phyloP scores from a whole-genome alignment of 164 flowering plant genomes.

The Brasenia schreberi region DNA sequence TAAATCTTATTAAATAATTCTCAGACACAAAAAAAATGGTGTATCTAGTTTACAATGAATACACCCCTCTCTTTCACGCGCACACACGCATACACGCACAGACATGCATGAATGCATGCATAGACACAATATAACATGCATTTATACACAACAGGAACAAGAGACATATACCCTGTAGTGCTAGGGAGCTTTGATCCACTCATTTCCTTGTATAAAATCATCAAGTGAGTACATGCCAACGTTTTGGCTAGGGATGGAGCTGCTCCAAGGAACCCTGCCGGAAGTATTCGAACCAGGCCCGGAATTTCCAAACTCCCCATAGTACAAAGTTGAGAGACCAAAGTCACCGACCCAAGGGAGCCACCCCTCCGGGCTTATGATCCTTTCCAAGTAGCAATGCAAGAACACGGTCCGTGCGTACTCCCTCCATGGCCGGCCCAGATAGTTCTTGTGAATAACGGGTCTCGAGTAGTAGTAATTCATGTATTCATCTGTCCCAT shows the following conservation, averaged over 20 bases:
- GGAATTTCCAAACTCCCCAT: conserved; percentile 56
- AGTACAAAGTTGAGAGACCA: conserved; percentile 54
- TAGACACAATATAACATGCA: too few relatives aligned
- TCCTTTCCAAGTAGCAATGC: conserved; percentile 26
- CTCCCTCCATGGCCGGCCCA: conserved; percentile 95
- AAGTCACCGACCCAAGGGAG: conserved; percentile 66
- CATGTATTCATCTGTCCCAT: conserved; percentile 74
- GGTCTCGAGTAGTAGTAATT: conserved; percentile 30
- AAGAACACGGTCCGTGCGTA: conserved; percentile 71
- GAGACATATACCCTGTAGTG: conserved; percentile 5
- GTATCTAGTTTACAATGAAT: too few relatives aligned
- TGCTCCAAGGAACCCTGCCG: conserved; percentile 67
- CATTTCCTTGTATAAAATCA: conserved; percentile 71
- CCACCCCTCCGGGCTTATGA: conserved; percentile 58
- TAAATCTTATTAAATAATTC: too few relatives aligned
- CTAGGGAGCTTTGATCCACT: conserved; percentile 29
- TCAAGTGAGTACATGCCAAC: conserved; percentile 38
- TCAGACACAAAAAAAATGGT: too few relatives aligned
- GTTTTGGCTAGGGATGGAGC: conserved; percentile 49
- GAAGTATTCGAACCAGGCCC: conserved; percentile 43
- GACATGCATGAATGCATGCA: too few relatives aligned
- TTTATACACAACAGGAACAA: too few relatives aligned
- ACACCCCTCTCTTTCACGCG: too few relatives aligned
- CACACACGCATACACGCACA: too few relatives aligned
- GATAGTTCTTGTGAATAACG: conserved; percentile 42